These are phyloP conservation scores for Lentinula guzmanii DNA, from an alignment of 768 basidiomycete genomes.

Conservation along the genomic window DNA sequence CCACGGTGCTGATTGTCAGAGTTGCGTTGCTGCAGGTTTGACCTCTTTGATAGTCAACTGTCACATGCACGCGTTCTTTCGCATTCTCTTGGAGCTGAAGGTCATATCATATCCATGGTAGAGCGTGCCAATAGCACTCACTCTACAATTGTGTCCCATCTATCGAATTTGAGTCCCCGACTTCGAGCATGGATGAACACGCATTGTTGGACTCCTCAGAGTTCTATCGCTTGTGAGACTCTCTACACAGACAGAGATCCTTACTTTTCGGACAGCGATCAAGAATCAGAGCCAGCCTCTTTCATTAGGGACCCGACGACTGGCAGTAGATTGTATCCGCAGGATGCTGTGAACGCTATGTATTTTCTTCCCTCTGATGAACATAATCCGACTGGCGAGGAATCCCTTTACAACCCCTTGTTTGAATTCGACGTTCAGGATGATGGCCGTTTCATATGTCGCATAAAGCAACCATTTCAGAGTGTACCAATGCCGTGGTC, in stretches of 20 bases:
- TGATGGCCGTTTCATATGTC: conserved; percentile 38
- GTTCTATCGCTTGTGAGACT: conserved; percentile 39
- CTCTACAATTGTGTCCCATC: conserved; percentile 41
- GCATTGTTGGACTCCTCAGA: conserved; percentile 28
- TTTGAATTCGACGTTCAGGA: conserved; percentile 35
- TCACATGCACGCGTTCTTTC: conserved; percentile 53
- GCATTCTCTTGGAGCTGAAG: conserved; percentile 36
- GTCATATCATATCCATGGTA: conserved; percentile 58
- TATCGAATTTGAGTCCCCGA: conserved; percentile 30
- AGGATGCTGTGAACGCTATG: conserved; percentile 52
- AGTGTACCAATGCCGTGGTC: conserved; percentile 12
- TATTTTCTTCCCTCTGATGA: conserved; percentile 41
- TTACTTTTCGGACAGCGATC: conserved; percentile 43
- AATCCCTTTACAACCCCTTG: conserved; percentile 17
- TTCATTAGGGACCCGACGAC: conserved; percentile 60
- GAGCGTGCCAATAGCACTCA: conserved; percentile 54
- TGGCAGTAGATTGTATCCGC: conserved; percentile 49
- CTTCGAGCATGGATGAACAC: conserved; percentile 47
- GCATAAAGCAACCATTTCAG: conserved; percentile 38
- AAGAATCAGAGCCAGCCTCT: conserved; percentile 22
- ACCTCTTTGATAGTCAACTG: conserved; percentile 57
- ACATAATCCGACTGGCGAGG: conserved; percentile 4
- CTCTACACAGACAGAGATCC: conserved; percentile 32
- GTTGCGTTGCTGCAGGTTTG: conserved; percentile 34
- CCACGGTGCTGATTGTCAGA: background rate